Conservation (phyloP, 805 yeast species). For the Candida saitoana region DNA sequence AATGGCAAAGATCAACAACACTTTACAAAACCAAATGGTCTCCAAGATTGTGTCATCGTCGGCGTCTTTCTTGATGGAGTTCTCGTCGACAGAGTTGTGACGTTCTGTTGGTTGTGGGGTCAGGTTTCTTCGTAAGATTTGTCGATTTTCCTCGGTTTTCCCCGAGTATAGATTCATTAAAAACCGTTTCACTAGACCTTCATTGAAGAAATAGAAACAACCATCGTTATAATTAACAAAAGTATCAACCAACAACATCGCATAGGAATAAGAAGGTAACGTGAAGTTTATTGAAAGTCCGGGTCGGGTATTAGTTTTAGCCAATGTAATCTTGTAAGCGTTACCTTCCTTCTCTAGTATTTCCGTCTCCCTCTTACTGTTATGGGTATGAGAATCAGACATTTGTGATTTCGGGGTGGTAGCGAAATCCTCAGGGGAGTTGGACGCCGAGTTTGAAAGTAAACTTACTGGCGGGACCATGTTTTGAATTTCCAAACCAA, state of each 20-base stretch:
- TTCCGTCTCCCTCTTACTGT: conserved; percentile 45
- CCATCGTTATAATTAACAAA: conserved; percentile 79
- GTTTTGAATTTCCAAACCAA: conserved; percentile 72
- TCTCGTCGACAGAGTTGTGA: conserved; percentile 32
- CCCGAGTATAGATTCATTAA: conserved; percentile 62
- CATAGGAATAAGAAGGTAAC: conserved; percentile 72
- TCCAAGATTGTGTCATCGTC: conserved; percentile 60
- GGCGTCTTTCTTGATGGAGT: conserved; percentile 38
- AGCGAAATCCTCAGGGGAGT: conserved; percentile 5
- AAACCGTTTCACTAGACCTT: conserved; percentile 69
- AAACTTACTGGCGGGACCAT: conserved; percentile 39
- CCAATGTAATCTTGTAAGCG: conserved; percentile 66
- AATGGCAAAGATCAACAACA: conserved; percentile 65
- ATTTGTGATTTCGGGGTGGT: conserved; percentile 4
- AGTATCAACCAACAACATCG: conserved; percentile 69
- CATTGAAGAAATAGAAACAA: conserved; percentile 79
- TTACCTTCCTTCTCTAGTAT: conserved; percentile 70
- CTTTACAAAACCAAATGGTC: conserved; percentile 78
- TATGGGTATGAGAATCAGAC: not conserved
- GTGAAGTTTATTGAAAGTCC: conserved; percentile 68
- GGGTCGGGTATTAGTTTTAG: conserved; percentile 64
- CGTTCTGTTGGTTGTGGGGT: conserved; percentile 13
- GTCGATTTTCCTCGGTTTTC: conserved; percentile 32
- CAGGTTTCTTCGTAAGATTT: conserved; percentile 32
- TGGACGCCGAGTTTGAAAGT: conserved; percentile 7